Base-by-base conservation (phyloP, 2,329 filamentous ascomycete species). In the Penicillium rolfsii region DNA sequence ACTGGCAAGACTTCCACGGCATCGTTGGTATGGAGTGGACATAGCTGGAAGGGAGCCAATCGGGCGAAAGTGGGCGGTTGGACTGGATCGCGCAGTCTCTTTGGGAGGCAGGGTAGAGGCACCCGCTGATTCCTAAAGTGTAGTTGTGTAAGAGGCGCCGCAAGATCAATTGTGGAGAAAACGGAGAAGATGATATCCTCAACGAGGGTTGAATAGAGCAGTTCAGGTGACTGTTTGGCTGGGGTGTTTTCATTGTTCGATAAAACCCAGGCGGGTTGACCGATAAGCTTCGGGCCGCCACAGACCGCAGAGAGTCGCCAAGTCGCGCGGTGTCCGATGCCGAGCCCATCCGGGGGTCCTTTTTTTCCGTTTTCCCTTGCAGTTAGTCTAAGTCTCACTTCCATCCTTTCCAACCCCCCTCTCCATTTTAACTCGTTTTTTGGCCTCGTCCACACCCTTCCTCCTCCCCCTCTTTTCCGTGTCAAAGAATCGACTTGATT, bases 271-370 rank as follows among this genome's bases (percentile, higher is more conserved):
- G 40, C 40, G 40, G 40, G 38, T 22, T 41, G 14, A 8, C 24
- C 24, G 45, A 48, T 48, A 48, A 48, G 45, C 30, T 48, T 48
- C 45, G 26, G 26, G 46, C 46, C 46, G 30, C 11, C 33, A 52
- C 48, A 6, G 30, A n/a, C 30, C 30, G 26, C 48, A 52, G 19
- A 22, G 11, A 43, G 19, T 43, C 40, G 40, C 40, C 8, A 22
- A 43, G 19, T 43, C 40, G 40, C 40, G 19, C 40, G 19, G 14
- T 41, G 40, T 41, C 50, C 22, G 36, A 53, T 53, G 73, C 73
- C 73, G 73, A 74, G 73, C 69, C 67, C 67, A 73, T 73, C 73
- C 73, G 40, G 40, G 73, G 64, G 58, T 53, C 65, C 64, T 65
- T 71, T 74, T 74, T 74, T 73, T 73, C 71, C 72, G 60, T 61